Evolutionary conservation across 768 basidiomycete species (phyloP), one percentile per base, ranked within the genome.

Genomic region (Lactarius trivialis): DNA sequence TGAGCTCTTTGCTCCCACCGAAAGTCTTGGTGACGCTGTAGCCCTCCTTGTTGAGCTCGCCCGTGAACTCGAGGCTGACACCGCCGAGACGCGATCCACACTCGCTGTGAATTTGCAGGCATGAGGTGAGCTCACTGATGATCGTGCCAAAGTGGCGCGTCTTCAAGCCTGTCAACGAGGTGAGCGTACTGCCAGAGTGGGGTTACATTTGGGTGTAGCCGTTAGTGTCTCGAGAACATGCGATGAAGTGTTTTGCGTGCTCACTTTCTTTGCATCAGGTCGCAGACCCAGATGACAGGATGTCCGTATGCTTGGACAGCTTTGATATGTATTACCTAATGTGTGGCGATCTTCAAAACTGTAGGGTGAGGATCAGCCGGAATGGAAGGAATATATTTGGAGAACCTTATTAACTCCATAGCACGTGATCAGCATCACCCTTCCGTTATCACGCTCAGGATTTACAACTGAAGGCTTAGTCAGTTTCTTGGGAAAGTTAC

Each of bases 231-330:
- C 24, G 12, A n/a, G 12, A 6, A 48, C 45, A 48, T 24, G 2
- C 14, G 9, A 48, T 11, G 12, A 48, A 26, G 11, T 1, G 12
- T 7, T 9, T 28, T 8, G n/a, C 33, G n/a, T 4, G 80, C 90
- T 68, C 70, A 93, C 93, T 98, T 97, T 77, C 95, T 96, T 68
- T 98, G 96, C 96, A 98, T 98, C 2, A 95, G 94, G 74, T 98
- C 97, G 70, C 91, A 95, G 55, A 95, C 82, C 93, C 95, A 98
- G 9, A 87, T 83, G 2, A 97, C 94, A 1, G 90, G 89, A 71
- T 98, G 94, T 0, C 82, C 83, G 2, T 92, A 87, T 55, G 75
- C 65, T 70, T 89, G 85, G 17, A 99, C 95, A 8, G 85, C 87
- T 14, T 73, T 72, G 71, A 99, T 95, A 71, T 98, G 96, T 0